A percentile compares a stretch with the other conserved stretches of the same genome.
These are phyloP conservation scores for Globisporangium splendens DNA, from an alignment of 352 stramenopile genomes.

Conservation along the genomic window DNA sequence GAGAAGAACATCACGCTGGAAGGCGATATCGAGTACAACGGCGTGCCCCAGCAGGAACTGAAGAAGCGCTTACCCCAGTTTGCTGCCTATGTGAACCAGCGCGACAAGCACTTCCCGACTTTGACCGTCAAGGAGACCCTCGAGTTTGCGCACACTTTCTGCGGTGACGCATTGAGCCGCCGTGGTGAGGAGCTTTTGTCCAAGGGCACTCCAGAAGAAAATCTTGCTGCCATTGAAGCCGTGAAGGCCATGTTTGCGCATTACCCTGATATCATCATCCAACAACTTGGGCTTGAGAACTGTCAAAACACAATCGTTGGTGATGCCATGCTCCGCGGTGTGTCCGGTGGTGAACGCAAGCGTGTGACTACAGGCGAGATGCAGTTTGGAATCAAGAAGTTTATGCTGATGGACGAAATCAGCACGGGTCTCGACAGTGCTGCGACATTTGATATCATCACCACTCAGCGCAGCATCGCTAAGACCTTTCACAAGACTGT, in stretches of 20 bases:
- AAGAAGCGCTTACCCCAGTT: conserved; percentile 21
- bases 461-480: conserved; percentile 39
- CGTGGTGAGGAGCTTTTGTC: conserved; percentile 32
- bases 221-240: conserved; percentile 6
- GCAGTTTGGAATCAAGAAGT: conserved; percentile 50
- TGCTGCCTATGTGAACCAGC: conserved; percentile 22
- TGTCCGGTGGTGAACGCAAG: conserved; percentile 47
- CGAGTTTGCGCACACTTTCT: conserved; percentile 53
- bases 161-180: conserved; percentile 15
- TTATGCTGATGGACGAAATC: conserved; percentile 81
- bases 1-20: conserved; percentile 19
- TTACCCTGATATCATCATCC: conserved; percentile 5
- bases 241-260: conserved; percentile 8
- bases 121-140: conserved; percentile 4
- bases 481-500: conserved; percentile 42
- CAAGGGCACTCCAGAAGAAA: conserved; percentile 22
- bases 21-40: conserved; percentile 32
- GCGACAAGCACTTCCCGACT: conserved; percentile 82
- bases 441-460: conserved; percentile 58
- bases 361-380: conserved; percentile 51
- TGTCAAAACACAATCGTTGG: conserved; percentile 31
- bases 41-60: conserved; percentile 11
- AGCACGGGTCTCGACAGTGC: conserved; percentile 55
- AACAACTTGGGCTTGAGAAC: conserved; percentile 1
- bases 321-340: conserved; percentile 30